phyloP scores from a whole-genome alignment of 768 basidiomycete species.

The Strobilomyces dryophilus region DNA sequence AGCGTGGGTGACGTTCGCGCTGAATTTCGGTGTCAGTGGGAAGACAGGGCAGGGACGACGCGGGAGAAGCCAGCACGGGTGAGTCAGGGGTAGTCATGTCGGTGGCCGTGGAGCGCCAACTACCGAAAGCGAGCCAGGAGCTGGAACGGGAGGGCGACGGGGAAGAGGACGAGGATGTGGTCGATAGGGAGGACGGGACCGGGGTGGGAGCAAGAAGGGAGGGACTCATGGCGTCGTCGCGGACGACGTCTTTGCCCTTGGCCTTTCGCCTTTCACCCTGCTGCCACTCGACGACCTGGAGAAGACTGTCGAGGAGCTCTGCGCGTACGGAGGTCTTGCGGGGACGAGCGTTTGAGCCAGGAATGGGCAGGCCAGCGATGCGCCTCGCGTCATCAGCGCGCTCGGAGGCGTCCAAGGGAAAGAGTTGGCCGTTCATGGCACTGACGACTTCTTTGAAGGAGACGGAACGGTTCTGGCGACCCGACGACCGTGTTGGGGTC shows the following conservation, averaged over 20 bases:
- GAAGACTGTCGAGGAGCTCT: conserved; percentile 42
- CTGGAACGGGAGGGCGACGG: conserved; percentile 33
- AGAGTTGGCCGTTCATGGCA: conserved; percentile 57
- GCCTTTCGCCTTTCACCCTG: conserved; percentile 35
- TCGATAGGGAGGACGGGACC: conserved; percentile 22
- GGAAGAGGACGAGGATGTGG: conserved; percentile 23
- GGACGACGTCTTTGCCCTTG: conserved; percentile 41
- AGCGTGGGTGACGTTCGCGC: conserved; percentile 37
- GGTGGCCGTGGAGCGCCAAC: conserved; percentile 37
- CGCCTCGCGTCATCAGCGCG: conserved; percentile 31
- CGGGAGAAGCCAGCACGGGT: conserved; percentile 32
- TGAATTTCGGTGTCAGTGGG: conserved; percentile 24
- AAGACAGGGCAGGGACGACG: conserved; percentile 24
- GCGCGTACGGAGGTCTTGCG: conserved; percentile 22
- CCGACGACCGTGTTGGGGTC: conserved; percentile 4
- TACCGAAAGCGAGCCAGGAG: conserved; percentile 43
- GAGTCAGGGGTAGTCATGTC: conserved; percentile 32
- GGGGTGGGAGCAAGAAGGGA: conserved; percentile 13
- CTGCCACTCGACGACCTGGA: conserved; percentile 41
- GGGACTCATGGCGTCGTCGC: conserved; percentile 14
- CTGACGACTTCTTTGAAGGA: conserved; percentile 53
- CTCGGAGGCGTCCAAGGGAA: conserved; percentile 38
- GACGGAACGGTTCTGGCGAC: conserved; percentile 34
- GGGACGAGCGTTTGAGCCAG: conserved; percentile 9
- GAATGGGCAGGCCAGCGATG: conserved; percentile 23